Conservation (phyloP, 2,329 filamentous ascomycete species). For the Sarocladium strictum region DNA sequence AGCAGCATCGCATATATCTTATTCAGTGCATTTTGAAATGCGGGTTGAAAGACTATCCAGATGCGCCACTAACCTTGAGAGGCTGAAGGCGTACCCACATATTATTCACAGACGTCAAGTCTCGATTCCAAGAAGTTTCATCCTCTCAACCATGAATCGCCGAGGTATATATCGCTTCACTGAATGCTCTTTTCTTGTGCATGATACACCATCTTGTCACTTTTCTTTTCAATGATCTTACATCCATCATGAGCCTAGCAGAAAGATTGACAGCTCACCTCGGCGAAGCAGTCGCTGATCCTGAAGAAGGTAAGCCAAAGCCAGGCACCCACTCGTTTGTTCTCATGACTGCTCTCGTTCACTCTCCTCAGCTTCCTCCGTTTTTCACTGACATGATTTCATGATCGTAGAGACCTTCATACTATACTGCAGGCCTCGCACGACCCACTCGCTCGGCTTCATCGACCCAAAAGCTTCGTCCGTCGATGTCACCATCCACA, state of each 20-base stretch:
- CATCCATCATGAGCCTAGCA: slow-evolving; percentile 14
- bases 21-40: no score
- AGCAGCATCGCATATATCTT: no score
- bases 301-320: slow-evolving; percentile 31
- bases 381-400: slow-evolving; percentile 1
- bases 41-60: no score
- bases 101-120: background rate
- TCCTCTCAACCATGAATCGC: background rate
- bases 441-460: slow-evolving; percentile 77
- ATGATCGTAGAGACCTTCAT: slow-evolving; percentile 69
- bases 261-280: slow-evolving; percentile 24
- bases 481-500: slow-evolving; percentile 63
- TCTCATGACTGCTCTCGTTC: background rate
- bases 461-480: slow-evolving; percentile 63
- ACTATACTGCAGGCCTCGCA: slow-evolving; percentile 71
- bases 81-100: no score
- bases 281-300: slow-evolving; percentile 39
- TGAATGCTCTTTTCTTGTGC: background rate
- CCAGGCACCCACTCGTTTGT: no score
- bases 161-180: background rate
- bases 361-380: background rate
- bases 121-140: background rate
- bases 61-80: background rate
- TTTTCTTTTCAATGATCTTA: background rate
- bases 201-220: background rate